phyloP scores from a whole-genome alignment of 2,329 filamentous ascomycete species.

The Aspergillus novoparasiticus region DNA sequence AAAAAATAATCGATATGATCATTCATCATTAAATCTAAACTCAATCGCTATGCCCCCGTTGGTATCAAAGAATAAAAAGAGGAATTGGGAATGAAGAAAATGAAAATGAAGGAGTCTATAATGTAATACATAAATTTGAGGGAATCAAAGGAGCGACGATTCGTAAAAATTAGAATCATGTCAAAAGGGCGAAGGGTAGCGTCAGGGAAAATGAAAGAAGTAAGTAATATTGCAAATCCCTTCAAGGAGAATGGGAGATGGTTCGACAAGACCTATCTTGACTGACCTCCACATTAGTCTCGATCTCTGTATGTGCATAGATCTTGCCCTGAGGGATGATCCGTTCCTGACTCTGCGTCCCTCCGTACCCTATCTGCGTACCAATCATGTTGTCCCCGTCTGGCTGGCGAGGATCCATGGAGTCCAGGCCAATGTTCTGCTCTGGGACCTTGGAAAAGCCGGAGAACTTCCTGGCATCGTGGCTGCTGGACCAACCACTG shows the following conservation, averaged over 20 bases:
- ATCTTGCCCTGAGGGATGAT: conserved; percentile 37
- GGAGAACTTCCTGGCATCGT: conserved; percentile 21
- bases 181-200: neutral
- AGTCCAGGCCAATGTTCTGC: conserved; percentile 19
- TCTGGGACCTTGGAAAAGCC: conserved; percentile 32
- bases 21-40: neutral
- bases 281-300: conserved; percentile 33
- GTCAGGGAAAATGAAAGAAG: neutral
- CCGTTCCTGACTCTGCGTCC: conserved; percentile 30
- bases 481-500: conserved; percentile 25
- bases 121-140: neutral
- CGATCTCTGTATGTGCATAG: conserved; percentile 33
- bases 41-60: neutral
- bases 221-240: neutral
- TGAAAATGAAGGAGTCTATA: neutral
- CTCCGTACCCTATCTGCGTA: conserved; percentile 25
- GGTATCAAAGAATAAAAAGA: neutral
- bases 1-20: neutral
- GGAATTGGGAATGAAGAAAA: neutral
- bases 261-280: neutral
- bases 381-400: conserved; percentile 23
- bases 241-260: neutral
- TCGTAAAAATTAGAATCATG: neutral
- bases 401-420: conserved; percentile 12
- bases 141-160: neutral